Evolutionary conservation across 2,329 filamentous ascomycete species (phyloP).

Genomic region (Exophiala aquamarina): DNA sequence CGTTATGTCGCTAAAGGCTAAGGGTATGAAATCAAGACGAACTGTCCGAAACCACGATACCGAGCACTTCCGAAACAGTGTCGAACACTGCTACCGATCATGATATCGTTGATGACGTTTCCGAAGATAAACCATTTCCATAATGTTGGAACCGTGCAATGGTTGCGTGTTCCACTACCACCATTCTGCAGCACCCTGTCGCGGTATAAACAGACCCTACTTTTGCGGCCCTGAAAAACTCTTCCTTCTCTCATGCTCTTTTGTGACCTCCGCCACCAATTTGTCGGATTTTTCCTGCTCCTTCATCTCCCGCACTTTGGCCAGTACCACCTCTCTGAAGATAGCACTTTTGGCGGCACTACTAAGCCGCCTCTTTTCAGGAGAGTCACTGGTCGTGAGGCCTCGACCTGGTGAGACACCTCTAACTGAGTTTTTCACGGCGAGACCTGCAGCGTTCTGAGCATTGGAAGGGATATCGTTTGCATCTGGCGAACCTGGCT

Average conservation of each 20-base stretch:
- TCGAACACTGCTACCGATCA: no score
- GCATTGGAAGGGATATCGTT: constrained; percentile 64
- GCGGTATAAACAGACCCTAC: neutral
- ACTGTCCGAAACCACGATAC: no score
- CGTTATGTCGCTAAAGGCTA: no score
- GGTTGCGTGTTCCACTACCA: neutral
- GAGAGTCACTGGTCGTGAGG: constrained; percentile 33
- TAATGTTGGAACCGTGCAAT: neutral
- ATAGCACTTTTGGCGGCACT: constrained; percentile 68
- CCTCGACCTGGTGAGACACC: constrained; percentile 30
- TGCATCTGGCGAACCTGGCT: constrained; percentile 59
- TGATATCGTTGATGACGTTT: no score
- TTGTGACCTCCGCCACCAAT: constrained; percentile 58
- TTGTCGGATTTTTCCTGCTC: constrained; percentile 75
- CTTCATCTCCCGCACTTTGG: constrained; percentile 91
- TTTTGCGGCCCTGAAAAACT: constrained; percentile 21
- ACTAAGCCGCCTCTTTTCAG: constrained; percentile 51
- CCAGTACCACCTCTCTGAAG: constrained; percentile 90
- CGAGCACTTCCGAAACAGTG: no score
- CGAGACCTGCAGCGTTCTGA: constrained; percentile 53
- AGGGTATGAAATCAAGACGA: no score
- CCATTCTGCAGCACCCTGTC: no score
- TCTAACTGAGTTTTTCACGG: constrained; percentile 28
- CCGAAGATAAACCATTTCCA: no score
- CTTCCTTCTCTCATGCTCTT: constrained; percentile 36